Conservation (phyloP, 345 rosid species). For the Angophora floribunda region DNA sequence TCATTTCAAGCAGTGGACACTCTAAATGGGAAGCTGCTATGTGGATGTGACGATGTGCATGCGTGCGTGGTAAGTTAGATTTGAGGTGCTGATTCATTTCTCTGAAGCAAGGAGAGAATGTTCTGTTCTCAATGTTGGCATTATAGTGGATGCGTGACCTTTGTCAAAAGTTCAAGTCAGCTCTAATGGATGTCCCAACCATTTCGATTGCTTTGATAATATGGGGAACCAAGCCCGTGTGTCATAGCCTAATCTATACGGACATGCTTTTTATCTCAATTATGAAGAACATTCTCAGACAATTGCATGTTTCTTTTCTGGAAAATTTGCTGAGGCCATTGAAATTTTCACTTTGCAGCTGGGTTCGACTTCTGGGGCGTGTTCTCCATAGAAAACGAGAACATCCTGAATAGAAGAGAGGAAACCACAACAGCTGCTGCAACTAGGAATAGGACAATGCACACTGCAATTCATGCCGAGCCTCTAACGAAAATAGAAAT, state of each 20-base stretch:
- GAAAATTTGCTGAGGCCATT: neutral
- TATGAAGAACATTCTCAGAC: neutral
- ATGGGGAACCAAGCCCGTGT: neutral
- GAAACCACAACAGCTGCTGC: neutral
- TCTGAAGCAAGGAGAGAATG: neutral
- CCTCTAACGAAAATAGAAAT: neutral
- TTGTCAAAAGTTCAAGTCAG: neutral
- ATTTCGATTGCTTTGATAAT: neutral
- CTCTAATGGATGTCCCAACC: neutral
- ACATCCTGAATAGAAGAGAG: neutral
- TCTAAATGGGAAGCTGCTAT: constrained; percentile 43
- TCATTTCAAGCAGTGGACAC: constrained; percentile 53
- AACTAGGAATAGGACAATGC: no score
- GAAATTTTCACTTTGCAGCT: constrained; percentile 9
- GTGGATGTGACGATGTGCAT: constrained; percentile 39
- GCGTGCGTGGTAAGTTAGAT: constrained; percentile 14
- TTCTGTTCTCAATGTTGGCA: neutral
- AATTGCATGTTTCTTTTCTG: neutral
- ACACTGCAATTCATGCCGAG: no score
- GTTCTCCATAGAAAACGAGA: constrained; percentile 3
- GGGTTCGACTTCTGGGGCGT: constrained; percentile 32
- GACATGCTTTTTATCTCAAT: neutral
- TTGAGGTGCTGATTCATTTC: neutral
- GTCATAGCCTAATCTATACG: neutral
- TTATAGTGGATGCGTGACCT: neutral